phyloP scores from a whole-genome alignment of 2,329 filamentous ascomycete species.

The Apiospora pterosperma region DNA sequence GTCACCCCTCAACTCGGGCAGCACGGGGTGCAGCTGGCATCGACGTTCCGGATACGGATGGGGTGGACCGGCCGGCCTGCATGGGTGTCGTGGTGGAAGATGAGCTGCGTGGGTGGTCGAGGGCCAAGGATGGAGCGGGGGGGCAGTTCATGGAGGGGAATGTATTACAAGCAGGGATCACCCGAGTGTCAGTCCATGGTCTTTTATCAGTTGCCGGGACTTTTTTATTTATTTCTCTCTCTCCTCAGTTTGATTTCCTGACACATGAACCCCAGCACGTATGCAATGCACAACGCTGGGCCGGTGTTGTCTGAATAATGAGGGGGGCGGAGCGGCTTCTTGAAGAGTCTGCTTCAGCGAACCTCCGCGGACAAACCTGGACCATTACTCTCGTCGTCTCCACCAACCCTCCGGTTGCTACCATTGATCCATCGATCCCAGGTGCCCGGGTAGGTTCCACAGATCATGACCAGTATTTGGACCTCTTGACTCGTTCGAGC shows the following conservation, averaged over 20 bases:
- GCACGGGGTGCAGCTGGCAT: slow-evolving; percentile 36
- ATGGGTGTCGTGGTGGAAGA: background rate
- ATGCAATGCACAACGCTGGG: no score
- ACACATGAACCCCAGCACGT: background rate
- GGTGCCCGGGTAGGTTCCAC: background rate
- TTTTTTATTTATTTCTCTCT: no score
- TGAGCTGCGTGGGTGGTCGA: background rate
- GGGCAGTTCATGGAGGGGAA: background rate
- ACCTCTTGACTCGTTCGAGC: background rate
- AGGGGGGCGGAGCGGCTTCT: background rate
- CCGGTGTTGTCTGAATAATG: no score
- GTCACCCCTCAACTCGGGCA: slow-evolving; percentile 28
- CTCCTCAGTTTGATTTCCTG: no score
- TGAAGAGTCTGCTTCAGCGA: background rate
- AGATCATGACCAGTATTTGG: background rate
- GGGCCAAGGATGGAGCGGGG: background rate
- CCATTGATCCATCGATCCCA: background rate
- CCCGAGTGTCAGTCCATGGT: background rate
- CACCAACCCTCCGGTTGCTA: background rate
- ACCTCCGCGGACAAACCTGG: background rate
- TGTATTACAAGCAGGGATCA: background rate
- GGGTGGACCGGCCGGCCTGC: background rate
- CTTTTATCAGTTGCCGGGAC: background rate
- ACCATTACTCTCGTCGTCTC: background rate
- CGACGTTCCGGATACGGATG: background rate